phyloP scores from a whole-genome alignment of 2,329 filamentous ascomycete species.

The Hawksworthiomyces lignivorus region DNA sequence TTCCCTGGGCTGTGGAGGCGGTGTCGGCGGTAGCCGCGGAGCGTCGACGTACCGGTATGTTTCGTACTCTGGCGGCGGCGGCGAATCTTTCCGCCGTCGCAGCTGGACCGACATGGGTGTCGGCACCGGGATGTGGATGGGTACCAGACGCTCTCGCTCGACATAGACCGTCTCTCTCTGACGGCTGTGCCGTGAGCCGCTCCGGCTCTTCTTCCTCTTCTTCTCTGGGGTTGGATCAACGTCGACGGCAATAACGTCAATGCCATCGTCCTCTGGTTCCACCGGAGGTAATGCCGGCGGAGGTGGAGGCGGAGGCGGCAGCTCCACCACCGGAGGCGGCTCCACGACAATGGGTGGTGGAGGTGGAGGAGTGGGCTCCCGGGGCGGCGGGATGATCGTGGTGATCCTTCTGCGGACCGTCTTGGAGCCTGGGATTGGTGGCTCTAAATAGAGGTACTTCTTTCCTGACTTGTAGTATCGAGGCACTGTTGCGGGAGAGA shows the following conservation, averaged over 20 bases:
- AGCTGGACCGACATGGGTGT: constrained; percentile 5
- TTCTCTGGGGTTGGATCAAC: constrained; percentile 22
- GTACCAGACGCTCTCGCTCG: constrained; percentile 37
- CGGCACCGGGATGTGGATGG: constrained; percentile 19
- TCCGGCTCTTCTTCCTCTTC: constrained; percentile 8
- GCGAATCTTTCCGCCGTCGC: background rate
- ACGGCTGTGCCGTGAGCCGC: constrained; percentile 12
- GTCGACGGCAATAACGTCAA: constrained; percentile 37
- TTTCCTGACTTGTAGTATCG: too few relatives aligned
- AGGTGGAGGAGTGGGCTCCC: constrained; percentile 15
- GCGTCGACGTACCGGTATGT: constrained; percentile 48
- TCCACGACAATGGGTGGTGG: constrained; percentile 10
- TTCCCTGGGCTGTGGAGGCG: constrained; percentile 24
- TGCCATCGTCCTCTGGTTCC: constrained; percentile 20
- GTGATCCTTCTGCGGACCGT: constrained; percentile 30
- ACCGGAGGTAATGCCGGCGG: constrained; percentile 12
- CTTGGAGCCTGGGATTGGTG: constrained; percentile 27
- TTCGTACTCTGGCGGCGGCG: constrained; percentile 26
- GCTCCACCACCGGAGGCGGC: constrained; percentile 10
- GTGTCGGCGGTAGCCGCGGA: constrained; percentile 27
- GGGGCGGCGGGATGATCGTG: constrained; percentile 28
- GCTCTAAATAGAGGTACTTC: constrained; percentile 34
- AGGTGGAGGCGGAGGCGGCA: constrained; percentile 10
- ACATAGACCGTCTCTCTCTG: constrained; percentile 25
- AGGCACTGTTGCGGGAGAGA: too few relatives aligned